Evolutionary conservation across 1,284 basidiomycete genomes (phyloP).

Genomic region (Cerrena zonata): DNA sequence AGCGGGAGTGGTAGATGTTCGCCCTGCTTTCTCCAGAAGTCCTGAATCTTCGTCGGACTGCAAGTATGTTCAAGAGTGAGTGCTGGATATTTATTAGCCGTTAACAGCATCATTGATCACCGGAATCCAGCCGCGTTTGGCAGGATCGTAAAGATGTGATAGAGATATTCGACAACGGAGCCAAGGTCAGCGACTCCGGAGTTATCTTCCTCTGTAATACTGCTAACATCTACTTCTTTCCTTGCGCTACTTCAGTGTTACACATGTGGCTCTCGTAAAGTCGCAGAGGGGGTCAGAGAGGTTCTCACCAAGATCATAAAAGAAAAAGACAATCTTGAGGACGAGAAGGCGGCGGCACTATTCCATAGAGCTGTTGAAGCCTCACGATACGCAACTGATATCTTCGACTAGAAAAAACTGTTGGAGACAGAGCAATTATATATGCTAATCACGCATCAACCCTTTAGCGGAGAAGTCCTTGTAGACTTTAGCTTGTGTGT

Average conservation of each 20-base stretch:
- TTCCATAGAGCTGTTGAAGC: conserved; percentile 34
- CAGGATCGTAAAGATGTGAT: conserved; percentile 36
- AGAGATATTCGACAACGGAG: conserved; percentile 31
- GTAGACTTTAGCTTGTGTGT: too few species aligned
- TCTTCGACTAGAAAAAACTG: conserved; percentile 31
- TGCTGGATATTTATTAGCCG: conserved; percentile 8
- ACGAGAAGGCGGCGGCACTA: conserved; percentile 24
- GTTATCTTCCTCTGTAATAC: background rate
- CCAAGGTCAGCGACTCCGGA: conserved; percentile 38
- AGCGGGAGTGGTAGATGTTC: conserved; percentile 43
- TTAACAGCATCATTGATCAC: background rate
- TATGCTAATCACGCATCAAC: too few species aligned
- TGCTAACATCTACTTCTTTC: conserved; percentile 3
- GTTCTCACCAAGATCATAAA: conserved; percentile 35
- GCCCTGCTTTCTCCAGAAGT: conserved; percentile 42
- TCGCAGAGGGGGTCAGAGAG: conserved; percentile 36
- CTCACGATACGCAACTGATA: conserved; percentile 38
- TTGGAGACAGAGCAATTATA: background rate
- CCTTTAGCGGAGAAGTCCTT: too few species aligned
- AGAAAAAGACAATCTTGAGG: conserved; percentile 20
- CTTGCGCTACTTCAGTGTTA: conserved; percentile 38
- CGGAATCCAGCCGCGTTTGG: conserved; percentile 37
- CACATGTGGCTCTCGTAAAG: conserved; percentile 40
- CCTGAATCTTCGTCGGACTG: conserved; percentile 35
- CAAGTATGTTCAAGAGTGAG: conserved; percentile 48